A percentile compares a stretch with the other conserved stretches of the same genome.
Evolutionary conservation across 345 rosid species (phyloP).

Genomic region (Eucalyptus brandiana): DNA sequence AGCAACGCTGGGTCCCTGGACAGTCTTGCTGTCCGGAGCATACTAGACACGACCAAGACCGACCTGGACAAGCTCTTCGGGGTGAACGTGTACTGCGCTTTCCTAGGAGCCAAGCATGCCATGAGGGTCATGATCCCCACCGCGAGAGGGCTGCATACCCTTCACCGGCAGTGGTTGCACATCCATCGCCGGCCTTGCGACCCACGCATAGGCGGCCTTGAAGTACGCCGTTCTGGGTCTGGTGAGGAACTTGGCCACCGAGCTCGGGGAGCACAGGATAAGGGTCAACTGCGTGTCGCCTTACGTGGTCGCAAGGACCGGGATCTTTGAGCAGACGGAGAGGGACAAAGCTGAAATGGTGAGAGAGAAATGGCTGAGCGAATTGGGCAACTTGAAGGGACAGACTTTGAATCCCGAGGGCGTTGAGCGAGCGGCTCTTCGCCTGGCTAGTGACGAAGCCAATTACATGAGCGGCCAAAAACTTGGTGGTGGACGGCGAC

Average conservation of each 20-base stretch:
- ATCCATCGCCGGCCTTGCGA: slow-evolving; percentile 3
- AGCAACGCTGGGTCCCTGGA: slow-evolving; percentile 21
- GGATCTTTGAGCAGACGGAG: not conserved
- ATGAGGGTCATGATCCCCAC: slow-evolving; percentile 20
- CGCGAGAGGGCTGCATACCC: slow-evolving; percentile 13
- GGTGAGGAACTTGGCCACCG: slow-evolving; percentile 15
- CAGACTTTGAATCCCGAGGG: slow-evolving; percentile 1
- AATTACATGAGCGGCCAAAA: slow-evolving; percentile 18
- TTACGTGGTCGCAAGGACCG: not conserved
- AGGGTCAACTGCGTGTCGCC: slow-evolving; percentile 36
- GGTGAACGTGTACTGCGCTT: slow-evolving; percentile 18
- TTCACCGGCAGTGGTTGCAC: slow-evolving; percentile 19
- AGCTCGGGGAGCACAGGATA: slow-evolving; percentile 20
- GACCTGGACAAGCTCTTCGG: slow-evolving; percentile 13
- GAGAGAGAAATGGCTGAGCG: not conserved
- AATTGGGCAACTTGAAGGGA: slow-evolving; percentile 13
- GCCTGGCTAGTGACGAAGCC: slow-evolving; percentile 29
- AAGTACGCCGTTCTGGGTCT: slow-evolving; percentile 18
- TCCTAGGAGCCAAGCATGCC: slow-evolving; percentile 33
- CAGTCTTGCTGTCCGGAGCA: not conserved
- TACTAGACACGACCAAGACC: slow-evolving; percentile 4
- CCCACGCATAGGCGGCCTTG: slow-evolving; percentile 4
- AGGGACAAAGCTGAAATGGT: not conserved
- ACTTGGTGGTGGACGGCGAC: slow-evolving; percentile 33
- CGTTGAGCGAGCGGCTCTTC: slow-evolving; percentile 17